phyloP scores from a whole-genome alignment of 2,329 filamentous ascomycete species.

The Aureobasidium melanogenum region DNA sequence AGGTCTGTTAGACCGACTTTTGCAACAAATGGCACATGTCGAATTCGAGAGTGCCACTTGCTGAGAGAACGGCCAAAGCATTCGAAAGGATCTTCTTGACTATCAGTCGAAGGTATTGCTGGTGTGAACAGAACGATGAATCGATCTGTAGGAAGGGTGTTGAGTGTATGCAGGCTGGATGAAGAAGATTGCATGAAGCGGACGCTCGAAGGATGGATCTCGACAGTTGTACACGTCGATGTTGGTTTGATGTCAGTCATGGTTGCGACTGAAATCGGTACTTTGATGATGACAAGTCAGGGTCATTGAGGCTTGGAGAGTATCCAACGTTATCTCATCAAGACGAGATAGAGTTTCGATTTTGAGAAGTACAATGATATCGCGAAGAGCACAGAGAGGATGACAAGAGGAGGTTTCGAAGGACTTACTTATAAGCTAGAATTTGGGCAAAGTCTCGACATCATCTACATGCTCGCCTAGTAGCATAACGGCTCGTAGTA shows the following conservation, averaged over 20 bases:
- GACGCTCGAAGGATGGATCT: background rate
- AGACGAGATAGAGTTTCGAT: background rate
- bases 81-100: conserved; percentile 59
- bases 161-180: background rate
- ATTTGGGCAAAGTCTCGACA: background rate
- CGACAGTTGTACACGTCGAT: background rate
- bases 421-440: background rate
- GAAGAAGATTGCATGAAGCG: conserved; percentile 6
- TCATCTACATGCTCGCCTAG: background rate
- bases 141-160: conserved; percentile 27
- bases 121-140: conserved; percentile 40
- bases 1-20: conserved; percentile 54
- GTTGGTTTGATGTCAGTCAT: conserved; percentile 1
- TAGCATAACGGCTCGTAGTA: background rate
- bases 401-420: background rate
- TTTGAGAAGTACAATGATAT: background rate
- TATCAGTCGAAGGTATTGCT: conserved; percentile 18
- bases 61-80: conserved; percentile 57
- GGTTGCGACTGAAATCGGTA: background rate
- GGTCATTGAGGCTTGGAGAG: background rate
- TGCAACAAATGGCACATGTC: conserved; percentile 64
- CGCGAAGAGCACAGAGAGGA: background rate
- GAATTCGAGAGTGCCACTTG: conserved; percentile 50
- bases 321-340: background rate
- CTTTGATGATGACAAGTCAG: background rate